Percentiles rank a stretch among this genome's conserved stretches.
Evolutionary conservation across 2,329 filamentous ascomycete genomes (phyloP).

Genomic region (Aspergillus sp.): DNA sequence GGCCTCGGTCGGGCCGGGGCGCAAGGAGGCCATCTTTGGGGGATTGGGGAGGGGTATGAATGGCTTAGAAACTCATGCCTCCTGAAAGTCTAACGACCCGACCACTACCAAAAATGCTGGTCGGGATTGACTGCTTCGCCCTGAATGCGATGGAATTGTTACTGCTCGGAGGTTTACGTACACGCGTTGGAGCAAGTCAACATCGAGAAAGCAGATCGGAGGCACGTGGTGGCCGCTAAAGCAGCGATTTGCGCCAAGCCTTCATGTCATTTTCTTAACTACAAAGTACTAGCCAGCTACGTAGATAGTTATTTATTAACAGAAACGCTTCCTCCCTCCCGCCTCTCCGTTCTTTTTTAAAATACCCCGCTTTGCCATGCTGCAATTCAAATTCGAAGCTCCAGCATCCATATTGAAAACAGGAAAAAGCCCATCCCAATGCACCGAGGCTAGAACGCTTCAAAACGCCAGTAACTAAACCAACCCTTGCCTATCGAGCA

Average conservation of each 20-base stretch:
- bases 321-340: neutral
- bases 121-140: neutral
- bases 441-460: neutral
- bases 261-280: neutral
- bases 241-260: constrained; percentile 14
- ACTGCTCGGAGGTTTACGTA: neutral
- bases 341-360: neutral
- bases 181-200: neutral
- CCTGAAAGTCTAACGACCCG: neutral
- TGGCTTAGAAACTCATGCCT: constrained; percentile 8
- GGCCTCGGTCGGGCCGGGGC: constrained; percentile 27
- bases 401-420: neutral
- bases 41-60: neutral
- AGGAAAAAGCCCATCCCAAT: neutral
- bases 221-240: constrained; percentile 16
- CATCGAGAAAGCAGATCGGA: neutral
- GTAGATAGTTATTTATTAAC: no score
- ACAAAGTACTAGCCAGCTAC: neutral
- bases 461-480: neutral
- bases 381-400: neutral
- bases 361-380: neutral
- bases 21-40: constrained; percentile 27
- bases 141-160: neutral
- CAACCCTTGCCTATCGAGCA: neutral
- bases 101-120: neutral